phyloP scores from a whole-genome alignment of 495 filamentous ascomycete genomes.

The Tuber borchii region DNA sequence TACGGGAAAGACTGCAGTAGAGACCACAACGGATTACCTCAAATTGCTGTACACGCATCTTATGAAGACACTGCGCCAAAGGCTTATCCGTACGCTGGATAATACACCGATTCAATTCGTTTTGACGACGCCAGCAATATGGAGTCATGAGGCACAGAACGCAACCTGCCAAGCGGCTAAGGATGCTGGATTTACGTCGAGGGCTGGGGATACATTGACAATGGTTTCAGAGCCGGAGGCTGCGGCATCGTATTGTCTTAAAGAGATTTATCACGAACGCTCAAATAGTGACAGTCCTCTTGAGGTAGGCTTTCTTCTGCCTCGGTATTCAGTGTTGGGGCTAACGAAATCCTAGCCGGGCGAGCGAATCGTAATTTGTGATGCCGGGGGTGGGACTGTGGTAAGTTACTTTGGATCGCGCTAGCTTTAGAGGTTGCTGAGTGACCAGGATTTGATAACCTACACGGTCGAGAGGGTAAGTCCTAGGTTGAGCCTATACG shows the following conservation, averaged over 20 bases:
- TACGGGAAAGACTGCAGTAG: conserved; percentile 5
- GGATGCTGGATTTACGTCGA: no score
- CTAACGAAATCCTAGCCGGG: conserved; percentile 15
- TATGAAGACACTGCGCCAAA: conserved; percentile 6
- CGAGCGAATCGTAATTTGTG: conserved; percentile 37
- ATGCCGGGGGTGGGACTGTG: conserved; percentile 42
- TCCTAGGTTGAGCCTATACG: conserved; percentile 34
- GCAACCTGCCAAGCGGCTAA: no score
- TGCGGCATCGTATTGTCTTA: conserved; percentile 32
- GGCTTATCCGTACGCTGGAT: conserved; percentile 10
- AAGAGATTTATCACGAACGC: conserved; percentile 9
- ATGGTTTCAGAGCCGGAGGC: conserved; percentile 41
- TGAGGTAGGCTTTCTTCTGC: background rate
- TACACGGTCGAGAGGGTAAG: conserved; percentile 26
- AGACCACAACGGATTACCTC: conserved; percentile 16
- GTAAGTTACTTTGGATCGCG: conserved; percentile 20
- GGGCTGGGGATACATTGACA: no score
- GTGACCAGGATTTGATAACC: conserved; percentile 34
- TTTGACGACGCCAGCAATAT: conserved; percentile 37
- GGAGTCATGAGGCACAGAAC: no score
- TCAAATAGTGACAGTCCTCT: conserved; percentile 1
- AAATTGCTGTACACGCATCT: conserved; percentile 17
- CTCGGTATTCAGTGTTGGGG: background rate
- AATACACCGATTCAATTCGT: conserved; percentile 42
- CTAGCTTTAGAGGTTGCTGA: background rate